Evolutionary conservation across 176 grass and related monocot species (phyloP).

Genomic region (Poa annua): DNA sequence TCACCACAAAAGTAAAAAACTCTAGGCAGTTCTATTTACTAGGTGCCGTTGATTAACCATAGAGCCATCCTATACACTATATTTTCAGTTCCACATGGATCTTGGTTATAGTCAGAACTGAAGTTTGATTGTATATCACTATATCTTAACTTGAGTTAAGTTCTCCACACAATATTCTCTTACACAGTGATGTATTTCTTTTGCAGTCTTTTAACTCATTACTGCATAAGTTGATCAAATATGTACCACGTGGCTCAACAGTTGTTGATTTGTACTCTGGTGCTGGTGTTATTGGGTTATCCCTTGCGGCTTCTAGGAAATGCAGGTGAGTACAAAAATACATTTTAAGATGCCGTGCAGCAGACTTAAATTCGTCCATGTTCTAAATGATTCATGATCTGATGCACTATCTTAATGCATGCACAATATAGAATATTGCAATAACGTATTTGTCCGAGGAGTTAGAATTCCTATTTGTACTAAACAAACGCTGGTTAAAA

Average conservation of each 20-base stretch:
- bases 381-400: background rate
- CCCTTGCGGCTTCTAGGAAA: constrained; percentile 80
- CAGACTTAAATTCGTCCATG: background rate
- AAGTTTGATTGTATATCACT: background rate
- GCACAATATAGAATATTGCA: background rate
- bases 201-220: constrained; percentile 90
- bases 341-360: background rate
- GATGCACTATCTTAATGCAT: constrained; percentile 28
- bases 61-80: constrained; percentile 7
- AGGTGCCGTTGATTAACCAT: constrained; percentile 26
- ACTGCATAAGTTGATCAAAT: constrained; percentile 84
- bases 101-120: background rate
- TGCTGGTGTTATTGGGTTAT: constrained; percentile 88
- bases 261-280: constrained; percentile 97
- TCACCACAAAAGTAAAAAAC: background rate
- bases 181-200: constrained; percentile 34
- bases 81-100: constrained; percentile 18
- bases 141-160: constrained; percentile 4
- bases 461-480: background rate
- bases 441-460: background rate
- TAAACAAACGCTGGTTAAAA: background rate
- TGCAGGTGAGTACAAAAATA: constrained; percentile 63
- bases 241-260: constrained; percentile 87
- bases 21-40: background rate
- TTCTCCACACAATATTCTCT: constrained; percentile 19